Percentiles rank a stretch among this genome's conserved stretches.
phyloP scores from a whole-genome alignment of 495 filamentous ascomycete species.

The Aspergillus funiculosus region DNA sequence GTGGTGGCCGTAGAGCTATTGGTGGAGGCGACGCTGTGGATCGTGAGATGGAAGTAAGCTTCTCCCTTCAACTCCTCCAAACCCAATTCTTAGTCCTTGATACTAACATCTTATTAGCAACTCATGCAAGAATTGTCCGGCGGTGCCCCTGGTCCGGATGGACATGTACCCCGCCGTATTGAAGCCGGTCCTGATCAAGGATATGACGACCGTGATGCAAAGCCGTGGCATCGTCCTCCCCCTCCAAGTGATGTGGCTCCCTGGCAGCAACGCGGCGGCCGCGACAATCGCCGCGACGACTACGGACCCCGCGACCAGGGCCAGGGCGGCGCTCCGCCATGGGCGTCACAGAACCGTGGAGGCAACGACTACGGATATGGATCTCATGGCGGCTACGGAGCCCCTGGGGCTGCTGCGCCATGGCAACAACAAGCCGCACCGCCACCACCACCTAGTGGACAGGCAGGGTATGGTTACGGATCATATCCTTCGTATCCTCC shows the following conservation, averaged over 20 bases:
- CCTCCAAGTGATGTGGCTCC: conserved; percentile 85
- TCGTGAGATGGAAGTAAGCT: conserved; percentile 84
- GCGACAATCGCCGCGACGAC: conserved; percentile 52
- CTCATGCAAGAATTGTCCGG: conserved; percentile 96
- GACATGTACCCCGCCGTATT: conserved; percentile 69
- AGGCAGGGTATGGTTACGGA: conserved; percentile 48
- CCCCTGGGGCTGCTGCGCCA: conserved; percentile 52
- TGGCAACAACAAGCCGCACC: conserved; percentile 62
- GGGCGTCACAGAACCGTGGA: conserved; percentile 46
- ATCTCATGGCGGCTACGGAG: conserved; percentile 29
- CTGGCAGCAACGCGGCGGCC: conserved; percentile 55
- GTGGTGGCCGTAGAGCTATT: conserved; percentile 54
- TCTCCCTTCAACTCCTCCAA: too few species aligned
- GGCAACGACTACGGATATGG: conserved; percentile 49
- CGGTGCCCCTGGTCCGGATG: conserved; percentile 55
- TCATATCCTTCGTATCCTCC: conserved; percentile 54
- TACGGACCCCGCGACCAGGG: conserved; percentile 44
- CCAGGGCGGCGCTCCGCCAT: conserved; percentile 45
- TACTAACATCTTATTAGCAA: conserved; percentile 56
- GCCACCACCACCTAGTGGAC: conserved; percentile 45
- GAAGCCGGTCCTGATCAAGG: conserved; percentile 70
- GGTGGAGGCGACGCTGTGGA: conserved; percentile 80
- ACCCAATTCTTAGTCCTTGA: neutral
- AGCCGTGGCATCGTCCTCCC: conserved; percentile 79
- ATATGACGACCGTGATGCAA: conserved; percentile 53